Conservation (phyloP, 495 filamentous ascomycete species). For the Aspergillus avenaceus region DNA sequence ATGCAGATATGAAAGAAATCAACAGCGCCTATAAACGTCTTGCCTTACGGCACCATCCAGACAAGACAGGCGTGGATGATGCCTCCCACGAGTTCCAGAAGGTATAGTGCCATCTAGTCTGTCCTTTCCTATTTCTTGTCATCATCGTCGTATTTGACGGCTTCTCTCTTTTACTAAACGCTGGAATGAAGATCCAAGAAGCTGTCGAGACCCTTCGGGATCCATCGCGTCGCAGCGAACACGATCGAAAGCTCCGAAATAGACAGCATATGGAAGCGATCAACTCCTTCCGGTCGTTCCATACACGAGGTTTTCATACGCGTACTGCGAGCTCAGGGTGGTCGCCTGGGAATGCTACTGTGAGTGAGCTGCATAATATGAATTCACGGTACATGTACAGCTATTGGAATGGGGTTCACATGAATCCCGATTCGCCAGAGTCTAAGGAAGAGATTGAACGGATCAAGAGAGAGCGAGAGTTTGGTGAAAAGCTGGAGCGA, state of each 20-base stretch:
- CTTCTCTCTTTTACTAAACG: no score
- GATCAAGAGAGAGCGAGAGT: constrained; percentile 9
- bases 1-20: constrained; percentile 37
- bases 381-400: constrained; percentile 26
- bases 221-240: constrained; percentile 17
- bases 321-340: constrained; percentile 3
- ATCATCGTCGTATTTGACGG: no score
- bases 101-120: constrained; percentile 11
- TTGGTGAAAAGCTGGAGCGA: constrained; percentile 11
- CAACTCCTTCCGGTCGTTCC: background rate
- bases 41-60: constrained; percentile 57
- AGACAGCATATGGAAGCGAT: constrained; percentile 1
- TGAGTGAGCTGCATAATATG: background rate
- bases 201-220: constrained; percentile 39
- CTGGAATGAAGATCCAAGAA: constrained; percentile 38
- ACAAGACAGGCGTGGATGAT: constrained; percentile 50
- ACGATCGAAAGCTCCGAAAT: constrained; percentile 17
- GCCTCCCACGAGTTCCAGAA: constrained; percentile 42
- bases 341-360: background rate
- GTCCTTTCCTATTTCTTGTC: no score
- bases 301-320: background rate
- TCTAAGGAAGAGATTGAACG: constrained; percentile 20
- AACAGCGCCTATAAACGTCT: constrained; percentile 41
- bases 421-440: constrained; percentile 22
- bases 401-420: constrained; percentile 29